phyloP scores from a whole-genome alignment of 176 grass and related monocot species.

The Raddia distichophylla region DNA sequence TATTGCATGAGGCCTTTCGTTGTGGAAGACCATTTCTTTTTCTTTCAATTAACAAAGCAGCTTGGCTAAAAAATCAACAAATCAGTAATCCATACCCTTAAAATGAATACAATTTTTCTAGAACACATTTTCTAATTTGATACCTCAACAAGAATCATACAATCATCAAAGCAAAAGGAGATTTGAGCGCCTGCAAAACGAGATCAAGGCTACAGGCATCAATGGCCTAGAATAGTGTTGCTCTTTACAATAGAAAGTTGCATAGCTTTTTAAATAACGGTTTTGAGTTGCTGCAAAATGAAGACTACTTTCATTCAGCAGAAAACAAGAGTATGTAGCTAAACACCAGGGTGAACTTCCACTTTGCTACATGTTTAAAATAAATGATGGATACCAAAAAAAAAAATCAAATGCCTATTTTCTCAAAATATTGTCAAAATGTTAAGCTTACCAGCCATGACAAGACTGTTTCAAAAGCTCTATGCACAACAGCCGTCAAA shows the following conservation, averaged over 20 bases:
- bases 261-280: slow-evolving; percentile 15
- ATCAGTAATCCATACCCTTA: not conserved
- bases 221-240: slow-evolving; percentile 19
- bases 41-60: not conserved
- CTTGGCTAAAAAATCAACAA: not conserved
- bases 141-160: slow-evolving; percentile 35
- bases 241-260: slow-evolving; percentile 24
- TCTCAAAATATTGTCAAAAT: slow-evolving; percentile 38
- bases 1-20: slow-evolving; percentile 24
- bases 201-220: slow-evolving; percentile 19
- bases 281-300: slow-evolving; percentile 1
- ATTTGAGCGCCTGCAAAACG: slow-evolving; percentile 17
- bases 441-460: slow-evolving; percentile 79
- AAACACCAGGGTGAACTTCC: slow-evolving; percentile 1
- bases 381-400: slow-evolving; percentile 24
- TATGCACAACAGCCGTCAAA: slow-evolving; percentile 84
- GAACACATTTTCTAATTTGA: slow-evolving; percentile 31
- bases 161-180: slow-evolving; percentile 19
- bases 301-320: slow-evolving; percentile 13
- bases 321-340: slow-evolving; percentile 31
- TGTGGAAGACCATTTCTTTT: slow-evolving; percentile 19
- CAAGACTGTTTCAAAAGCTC: slow-evolving; percentile 87
- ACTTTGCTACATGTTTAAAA: slow-evolving; percentile 10
- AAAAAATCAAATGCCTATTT: slow-evolving; percentile 33
- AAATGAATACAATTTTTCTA: not conserved